Evolutionary conservation across 208 protist species (phyloP), one percentile per base, ranked within the genome.

Genomic region (Acanthamoeba rhysodes): DNA sequence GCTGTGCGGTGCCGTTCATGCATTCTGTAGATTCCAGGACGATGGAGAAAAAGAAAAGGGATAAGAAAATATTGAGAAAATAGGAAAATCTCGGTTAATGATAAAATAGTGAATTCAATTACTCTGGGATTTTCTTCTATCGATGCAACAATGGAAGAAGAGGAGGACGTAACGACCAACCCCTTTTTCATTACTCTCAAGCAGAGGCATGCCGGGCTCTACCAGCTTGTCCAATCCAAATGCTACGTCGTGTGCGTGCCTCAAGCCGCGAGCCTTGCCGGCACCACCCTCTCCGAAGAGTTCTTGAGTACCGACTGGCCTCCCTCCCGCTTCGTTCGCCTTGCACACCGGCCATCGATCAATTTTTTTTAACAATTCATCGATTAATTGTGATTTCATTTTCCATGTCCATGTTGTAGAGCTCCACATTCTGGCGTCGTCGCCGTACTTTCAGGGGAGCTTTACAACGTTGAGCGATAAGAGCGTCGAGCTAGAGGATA

Each of bases 181-280:
- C 80, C 80, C 32, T 88, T 88, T 62, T 88, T 88, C 80, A 9
- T 29, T 7, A 37, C 53, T 34, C 80, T 88, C 80, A 88, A 88
- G 53, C 80, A 64, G 53, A 88, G 59, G 45, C 34, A 64, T 37
- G 45, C 41, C 7, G n/a, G 80, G 7, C 53, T 66, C 22, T 88
- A 88, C 80, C 50, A 55, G 29, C 53, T 34, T 16, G 80, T 88
- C 8, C 50, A 88, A 34, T 20, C 50, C 50, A 88, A 88, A 55
- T 88, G 80, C 80, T 88, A 88, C 45, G 29, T 88, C 48, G 50
- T 88, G 7, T 88, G 80, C 45, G 80, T 88, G 29, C 80, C 80
- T 10, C 80, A 88, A 59, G 20, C 41, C 14, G 80, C n/a, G 14
- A 48, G 29, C 45, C 53, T 88, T 16, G 50, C 50, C 53, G 80